A percentile compares a stretch with the other conserved stretches of the same genome.
These are phyloP conservation scores for Neurospora sp. DNA, from an alignment of 495 filamentous ascomycete species.

Conservation along the genomic window DNA sequence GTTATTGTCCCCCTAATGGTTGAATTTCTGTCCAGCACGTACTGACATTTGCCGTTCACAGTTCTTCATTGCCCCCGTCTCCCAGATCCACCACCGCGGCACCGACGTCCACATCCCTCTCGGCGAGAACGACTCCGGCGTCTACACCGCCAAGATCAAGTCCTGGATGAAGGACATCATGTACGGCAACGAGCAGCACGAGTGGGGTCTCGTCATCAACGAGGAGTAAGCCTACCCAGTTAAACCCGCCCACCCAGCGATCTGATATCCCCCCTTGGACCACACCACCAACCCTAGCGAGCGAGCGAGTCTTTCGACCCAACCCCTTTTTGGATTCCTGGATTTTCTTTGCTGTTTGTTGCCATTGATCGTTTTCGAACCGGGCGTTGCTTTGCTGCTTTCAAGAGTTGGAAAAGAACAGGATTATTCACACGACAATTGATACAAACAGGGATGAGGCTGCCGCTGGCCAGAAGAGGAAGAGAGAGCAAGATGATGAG, in stretches of 20 bases:
- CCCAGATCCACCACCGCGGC: constrained; percentile 61
- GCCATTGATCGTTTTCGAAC: background rate
- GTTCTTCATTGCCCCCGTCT: constrained; percentile 74
- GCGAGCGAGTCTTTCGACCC: background rate
- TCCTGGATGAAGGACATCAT: constrained; percentile 73
- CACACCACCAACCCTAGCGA: background rate
- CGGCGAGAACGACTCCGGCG: constrained; percentile 43
- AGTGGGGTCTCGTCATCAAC: constrained; percentile 69
- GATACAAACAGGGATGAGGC: background rate
- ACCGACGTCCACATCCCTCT: constrained; percentile 58
- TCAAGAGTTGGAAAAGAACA: background rate
- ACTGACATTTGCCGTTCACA: constrained; percentile 16
- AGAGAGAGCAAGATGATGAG: background rate
- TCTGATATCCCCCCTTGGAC: background rate
- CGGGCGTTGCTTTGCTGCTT: background rate
- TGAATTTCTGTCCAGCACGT: background rate
- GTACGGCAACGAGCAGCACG: constrained; percentile 71
- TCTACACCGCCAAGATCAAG: constrained; percentile 62
- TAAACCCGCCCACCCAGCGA: background rate
- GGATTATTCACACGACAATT: background rate
- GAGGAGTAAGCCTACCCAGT: constrained; percentile 30
- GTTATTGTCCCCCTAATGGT: constrained; percentile 12
- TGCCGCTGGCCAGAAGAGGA: background rate
- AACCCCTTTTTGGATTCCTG: background rate
- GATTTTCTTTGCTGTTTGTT: background rate